Percentiles rank a stretch among this genome's conserved stretches.
These are phyloP conservation scores for Melanomma pulvis-pyrius DNA, from an alignment of 495 filamentous ascomycete genomes.

Conservation along the genomic window DNA sequence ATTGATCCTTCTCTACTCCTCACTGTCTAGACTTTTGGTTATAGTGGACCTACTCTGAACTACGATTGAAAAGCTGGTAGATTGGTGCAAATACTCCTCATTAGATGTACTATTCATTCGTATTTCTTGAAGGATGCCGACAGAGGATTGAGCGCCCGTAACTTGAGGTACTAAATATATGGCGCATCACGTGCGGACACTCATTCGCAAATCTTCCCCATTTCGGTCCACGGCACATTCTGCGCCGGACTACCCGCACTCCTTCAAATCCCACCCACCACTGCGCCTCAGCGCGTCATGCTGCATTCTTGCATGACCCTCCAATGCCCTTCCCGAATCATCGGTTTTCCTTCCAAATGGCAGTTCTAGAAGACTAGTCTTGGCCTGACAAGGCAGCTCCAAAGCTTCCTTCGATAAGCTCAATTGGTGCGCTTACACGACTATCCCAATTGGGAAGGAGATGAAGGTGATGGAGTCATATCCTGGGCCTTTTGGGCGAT, in stretches of 20 bases:
- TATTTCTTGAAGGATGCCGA: too few relatives aligned
- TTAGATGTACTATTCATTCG: too few relatives aligned
- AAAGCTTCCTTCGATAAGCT: constrained; percentile 3
- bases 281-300: background rate
- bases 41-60: too few relatives aligned
- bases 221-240: background rate
- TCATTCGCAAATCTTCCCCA: background rate
- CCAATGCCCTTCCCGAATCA: background rate
- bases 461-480: background rate
- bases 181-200: background rate
- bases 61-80: too few relatives aligned
- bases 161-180: background rate
- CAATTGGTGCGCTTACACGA: background rate
- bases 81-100: too few relatives aligned
- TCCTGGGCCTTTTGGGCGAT: background rate
- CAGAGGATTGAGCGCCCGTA: too few relatives aligned
- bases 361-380: background rate
- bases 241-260: too few relatives aligned
- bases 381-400: constrained; percentile 1
- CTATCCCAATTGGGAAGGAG: background rate
- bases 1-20: too few relatives aligned
- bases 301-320: background rate
- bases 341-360: background rate
- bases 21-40: too few relatives aligned
- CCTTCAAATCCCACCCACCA: background rate